Evolutionary conservation across 768 basidiomycete species (phyloP).

Genomic region (Phaffia tasmanica): DNA sequence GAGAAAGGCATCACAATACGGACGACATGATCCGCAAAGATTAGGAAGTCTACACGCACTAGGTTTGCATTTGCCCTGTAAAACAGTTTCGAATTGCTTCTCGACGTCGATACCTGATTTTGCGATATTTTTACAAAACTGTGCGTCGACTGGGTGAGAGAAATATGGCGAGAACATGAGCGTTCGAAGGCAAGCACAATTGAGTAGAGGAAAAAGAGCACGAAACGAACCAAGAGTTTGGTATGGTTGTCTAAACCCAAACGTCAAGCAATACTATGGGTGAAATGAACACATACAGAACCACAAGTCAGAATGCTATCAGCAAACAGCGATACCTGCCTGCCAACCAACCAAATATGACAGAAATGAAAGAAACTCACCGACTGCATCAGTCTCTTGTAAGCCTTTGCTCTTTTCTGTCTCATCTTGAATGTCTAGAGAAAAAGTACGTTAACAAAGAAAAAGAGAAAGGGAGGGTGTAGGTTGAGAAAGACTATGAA

Average conservation of each 20-base stretch:
- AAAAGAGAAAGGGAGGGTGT: too few relatives aligned
- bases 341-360: constrained; percentile 33
- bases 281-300: too few relatives aligned
- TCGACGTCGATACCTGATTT: constrained; percentile 62
- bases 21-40: constrained; percentile 6
- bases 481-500: background rate
- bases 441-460: too few relatives aligned
- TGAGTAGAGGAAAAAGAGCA: background rate
- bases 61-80: constrained; percentile 80
- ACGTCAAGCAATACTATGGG: background rate
- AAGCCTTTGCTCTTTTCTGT: constrained; percentile 88
- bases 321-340: background rate
- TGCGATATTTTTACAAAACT: constrained; percentile 61
- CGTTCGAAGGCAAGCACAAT: background rate
- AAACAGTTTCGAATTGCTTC: constrained; percentile 61
- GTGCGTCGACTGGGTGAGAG: constrained; percentile 57
- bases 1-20: constrained; percentile 39
- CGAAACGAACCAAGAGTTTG: constrained; percentile 64
- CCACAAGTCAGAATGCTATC: too few relatives aligned
- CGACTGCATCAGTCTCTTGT: constrained; percentile 79
- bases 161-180: too few relatives aligned
- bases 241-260: constrained; percentile 54
- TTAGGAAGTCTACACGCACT: constrained; percentile 50
- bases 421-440: constrained; percentile 49
- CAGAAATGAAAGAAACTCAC: constrained; percentile 64